Base-by-base conservation (phyloP, 306 rosid genomes). In the Crotalaria pallida region DNA sequence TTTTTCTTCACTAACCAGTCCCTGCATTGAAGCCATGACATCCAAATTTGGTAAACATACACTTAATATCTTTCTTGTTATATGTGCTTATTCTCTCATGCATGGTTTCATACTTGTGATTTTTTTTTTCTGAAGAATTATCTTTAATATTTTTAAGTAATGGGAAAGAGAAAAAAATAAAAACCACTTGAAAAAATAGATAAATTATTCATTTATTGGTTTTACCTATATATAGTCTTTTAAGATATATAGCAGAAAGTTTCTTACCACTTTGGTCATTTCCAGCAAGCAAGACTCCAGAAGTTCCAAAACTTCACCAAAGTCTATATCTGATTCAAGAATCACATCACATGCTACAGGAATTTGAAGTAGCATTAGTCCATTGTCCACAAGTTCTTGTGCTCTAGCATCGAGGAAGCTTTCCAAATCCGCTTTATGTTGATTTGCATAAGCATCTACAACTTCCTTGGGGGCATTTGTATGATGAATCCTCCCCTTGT, bases 201-300 rank as follows among this genome's bases (percentile, higher is more conserved):
- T 17, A 50, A 50, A 7, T 21, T 23, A 24, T 24, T 23, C 8
- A 3, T 49, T 19, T 6, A 49, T 5, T 26, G 36, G 58, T 17
- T 27, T 26, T n/a, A 15, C 15, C 18, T n/a, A n/a, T n/a, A 36
- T n/a, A n/a, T 60, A 38, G 67, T 11, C 12, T 38, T 40, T 40
- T 38, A 19, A 47, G 16, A 11, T 47, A 11, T 8, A n/a, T n/a
- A n/a, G n/a, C n/a, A n/a, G 13, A 58, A 34, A 4, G 9, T 55
- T 67, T 5, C 69, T 71, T 66, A 76, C 85, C 85, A 3, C 69
- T 52, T 67, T 66, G 34, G 73, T 67, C 85, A 77, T 76, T 72
- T 81, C 82, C 72, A 66, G 19, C 10, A 81, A 49, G 50, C 81
- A 76, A 66, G 72, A 48, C 51, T 76, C 85, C n/a, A 81, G 23